Percentiles rank a stretch among this genome's conserved stretches.
Conservation (phyloP, 768 basidiomycete genomes). For the Leucocoprinus leucothites region DNA sequence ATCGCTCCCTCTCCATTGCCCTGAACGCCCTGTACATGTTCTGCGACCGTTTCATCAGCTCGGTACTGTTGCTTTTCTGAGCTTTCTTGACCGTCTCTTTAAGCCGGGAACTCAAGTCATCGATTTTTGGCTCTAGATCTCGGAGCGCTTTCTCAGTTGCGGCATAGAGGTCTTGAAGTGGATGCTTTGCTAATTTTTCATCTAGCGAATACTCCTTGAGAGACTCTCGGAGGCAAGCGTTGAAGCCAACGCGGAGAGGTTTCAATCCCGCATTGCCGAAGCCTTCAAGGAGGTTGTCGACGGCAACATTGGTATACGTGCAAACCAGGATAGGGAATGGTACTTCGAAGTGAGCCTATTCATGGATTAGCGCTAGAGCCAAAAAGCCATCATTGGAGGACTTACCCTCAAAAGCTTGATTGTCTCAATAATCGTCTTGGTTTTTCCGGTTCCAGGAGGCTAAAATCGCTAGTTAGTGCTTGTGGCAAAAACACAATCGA, state of each 20-base stretch:
- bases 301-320: conserved; percentile 91
- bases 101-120: conserved; percentile 17
- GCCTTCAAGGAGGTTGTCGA: conserved; percentile 86
- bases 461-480: conserved; percentile 23
- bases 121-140: conserved; percentile 15
- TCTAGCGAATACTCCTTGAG: conserved; percentile 62
- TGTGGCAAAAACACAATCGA: conserved; percentile 1
- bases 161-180: conserved; percentile 43
- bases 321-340: conserved; percentile 86
- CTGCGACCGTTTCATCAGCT: conserved; percentile 19
- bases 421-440: conserved; percentile 86
- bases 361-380: background rate
- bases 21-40: conserved; percentile 31
- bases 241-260: conserved; percentile 74
- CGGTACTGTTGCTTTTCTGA: conserved; percentile 10
- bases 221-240: conserved; percentile 54
- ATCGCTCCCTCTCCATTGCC: conserved; percentile 24
- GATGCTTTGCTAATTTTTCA: conserved; percentile 59
- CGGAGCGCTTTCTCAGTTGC: conserved; percentile 26
- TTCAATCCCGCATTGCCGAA: conserved; percentile 58
- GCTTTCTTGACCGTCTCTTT: conserved; percentile 18
- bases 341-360: conserved; percentile 72
- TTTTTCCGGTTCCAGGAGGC: conserved; percentile 94
- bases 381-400: background rate
- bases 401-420: conserved; percentile 73